These are phyloP conservation scores for Lyophyllum shimeji DNA, from an alignment of 768 basidiomycete species.

Conservation along the genomic window DNA sequence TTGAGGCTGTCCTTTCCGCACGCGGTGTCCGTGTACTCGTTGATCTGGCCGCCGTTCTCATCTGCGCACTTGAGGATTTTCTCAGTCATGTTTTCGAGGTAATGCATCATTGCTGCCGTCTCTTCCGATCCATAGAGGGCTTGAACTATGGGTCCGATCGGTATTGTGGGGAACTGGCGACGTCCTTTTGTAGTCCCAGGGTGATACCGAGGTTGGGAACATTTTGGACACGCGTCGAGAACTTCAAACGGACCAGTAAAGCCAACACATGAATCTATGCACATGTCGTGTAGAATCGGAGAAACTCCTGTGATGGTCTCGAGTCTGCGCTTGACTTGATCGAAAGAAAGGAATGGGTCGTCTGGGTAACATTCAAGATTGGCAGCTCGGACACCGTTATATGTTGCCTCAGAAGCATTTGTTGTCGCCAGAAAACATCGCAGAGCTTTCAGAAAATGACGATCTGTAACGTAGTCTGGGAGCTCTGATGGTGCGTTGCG, in stretches of 20 bases:
- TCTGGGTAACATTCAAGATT: conserved; percentile 21
- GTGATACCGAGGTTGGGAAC: conserved; percentile 1
- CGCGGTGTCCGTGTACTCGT: conserved; percentile 5
- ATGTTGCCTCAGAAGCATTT: conserved; percentile 15
- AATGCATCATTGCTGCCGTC: neutral
- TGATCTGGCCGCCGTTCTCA: neutral
- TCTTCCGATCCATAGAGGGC: conserved; percentile 1
- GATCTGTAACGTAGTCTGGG: conserved; percentile 16
- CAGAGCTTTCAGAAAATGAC: conserved; percentile 14
- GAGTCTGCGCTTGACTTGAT: conserved; percentile 25
- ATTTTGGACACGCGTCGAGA: conserved; percentile 4
- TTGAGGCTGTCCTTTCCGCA: conserved; percentile 1
- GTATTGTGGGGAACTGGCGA: conserved; percentile 6
- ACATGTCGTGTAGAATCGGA: conserved; percentile 40
- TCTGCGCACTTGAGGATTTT: neutral
- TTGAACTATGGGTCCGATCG: conserved; percentile 3
- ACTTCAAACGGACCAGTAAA: conserved; percentile 8
- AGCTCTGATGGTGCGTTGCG: conserved; percentile 20
- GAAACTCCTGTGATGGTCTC: conserved; percentile 31
- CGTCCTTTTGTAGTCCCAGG: neutral
- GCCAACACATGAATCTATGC: conserved; percentile 24
- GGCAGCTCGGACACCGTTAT: conserved; percentile 15
- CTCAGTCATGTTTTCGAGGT: neutral
- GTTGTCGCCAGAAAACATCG: conserved; percentile 13
- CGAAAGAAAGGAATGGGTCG: conserved; percentile 24